phyloP scores from a whole-genome alignment of 768 basidiomycete genomes.

The Collybia sordida region DNA sequence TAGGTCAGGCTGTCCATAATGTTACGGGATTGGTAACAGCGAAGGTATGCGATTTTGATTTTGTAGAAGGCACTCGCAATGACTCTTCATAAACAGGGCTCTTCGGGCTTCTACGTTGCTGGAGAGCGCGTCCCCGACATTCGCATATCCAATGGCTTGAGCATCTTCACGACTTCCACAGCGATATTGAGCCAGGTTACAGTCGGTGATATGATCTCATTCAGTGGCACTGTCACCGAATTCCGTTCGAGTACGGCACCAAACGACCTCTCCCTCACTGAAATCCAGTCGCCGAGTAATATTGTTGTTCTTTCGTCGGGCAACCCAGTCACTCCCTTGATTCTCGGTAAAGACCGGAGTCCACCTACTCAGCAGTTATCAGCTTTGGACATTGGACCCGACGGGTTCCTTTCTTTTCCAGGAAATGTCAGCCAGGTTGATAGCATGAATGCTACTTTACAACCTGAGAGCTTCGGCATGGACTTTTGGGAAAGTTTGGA shows the following conservation, averaged over 20 bases:
- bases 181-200: slow-evolving; percentile 34
- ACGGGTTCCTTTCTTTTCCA: slow-evolving; percentile 57
- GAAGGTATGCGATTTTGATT: slow-evolving; percentile 33
- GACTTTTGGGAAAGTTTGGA: slow-evolving; percentile 69
- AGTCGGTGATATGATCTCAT: slow-evolving; percentile 48
- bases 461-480: slow-evolving; percentile 51
- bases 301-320: slow-evolving; percentile 43
- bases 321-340: slow-evolving; percentile 45
- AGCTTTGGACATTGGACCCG: slow-evolving; percentile 48
- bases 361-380: slow-evolving; percentile 52
- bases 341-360: slow-evolving; percentile 51
- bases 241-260: slow-evolving; percentile 43
- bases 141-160: slow-evolving; percentile 51
- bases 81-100: slow-evolving; percentile 27
- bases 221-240: slow-evolving; percentile 46
- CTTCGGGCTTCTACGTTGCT: slow-evolving; percentile 47
- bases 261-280: slow-evolving; percentile 50
- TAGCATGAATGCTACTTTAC: slow-evolving; percentile 42
- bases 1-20: slow-evolving; percentile 42
- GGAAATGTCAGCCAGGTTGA: slow-evolving; percentile 50
- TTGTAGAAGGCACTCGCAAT: neutral
- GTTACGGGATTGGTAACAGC: slow-evolving; percentile 54
- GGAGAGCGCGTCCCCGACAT: slow-evolving; percentile 42
- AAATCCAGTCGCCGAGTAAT: slow-evolving; percentile 43
- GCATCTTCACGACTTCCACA: slow-evolving; percentile 43